Conservation (phyloP, 164 flowering plant genomes). For the Vitis rupestris region DNA sequence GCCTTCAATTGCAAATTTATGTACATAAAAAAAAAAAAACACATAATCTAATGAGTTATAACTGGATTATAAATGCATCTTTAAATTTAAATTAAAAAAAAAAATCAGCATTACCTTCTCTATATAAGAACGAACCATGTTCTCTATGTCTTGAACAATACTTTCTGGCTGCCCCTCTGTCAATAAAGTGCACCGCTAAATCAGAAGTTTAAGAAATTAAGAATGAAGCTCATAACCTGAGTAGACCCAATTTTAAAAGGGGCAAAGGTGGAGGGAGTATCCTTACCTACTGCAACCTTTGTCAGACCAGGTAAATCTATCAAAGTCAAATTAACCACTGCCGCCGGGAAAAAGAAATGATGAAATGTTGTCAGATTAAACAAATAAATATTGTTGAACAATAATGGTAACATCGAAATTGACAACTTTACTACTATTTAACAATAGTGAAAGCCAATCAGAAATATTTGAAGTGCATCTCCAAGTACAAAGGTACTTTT, state of each 20-base stretch:
- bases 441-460: too few species aligned
- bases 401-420: background rate
- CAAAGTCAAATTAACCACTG: slow-evolving; percentile 88
- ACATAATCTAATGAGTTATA: too few species aligned
- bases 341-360: slow-evolving; percentile 16
- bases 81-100: background rate
- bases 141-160: slow-evolving; percentile 59
- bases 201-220: background rate
- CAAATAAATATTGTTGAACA: background rate
- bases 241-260: background rate
- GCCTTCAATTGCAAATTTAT: too few species aligned
- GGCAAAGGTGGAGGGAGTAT: background rate
- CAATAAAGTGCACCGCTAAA: background rate
- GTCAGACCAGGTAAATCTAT: slow-evolving; percentile 92
- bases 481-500: too few species aligned
- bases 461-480: too few species aligned
- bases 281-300: slow-evolving; percentile 81
- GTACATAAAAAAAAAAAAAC: too few species aligned
- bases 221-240: background rate
- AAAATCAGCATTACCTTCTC: slow-evolving; percentile 41
- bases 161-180: slow-evolving; percentile 66
- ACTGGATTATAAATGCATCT: too few species aligned
- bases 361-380: background rate
- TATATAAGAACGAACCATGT: slow-evolving; percentile 61
- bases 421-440: too few species aligned